Evolutionary conservation across 1,139 yeast genomes (phyloP).

Genomic region (Zygoascus hellenicus): DNA sequence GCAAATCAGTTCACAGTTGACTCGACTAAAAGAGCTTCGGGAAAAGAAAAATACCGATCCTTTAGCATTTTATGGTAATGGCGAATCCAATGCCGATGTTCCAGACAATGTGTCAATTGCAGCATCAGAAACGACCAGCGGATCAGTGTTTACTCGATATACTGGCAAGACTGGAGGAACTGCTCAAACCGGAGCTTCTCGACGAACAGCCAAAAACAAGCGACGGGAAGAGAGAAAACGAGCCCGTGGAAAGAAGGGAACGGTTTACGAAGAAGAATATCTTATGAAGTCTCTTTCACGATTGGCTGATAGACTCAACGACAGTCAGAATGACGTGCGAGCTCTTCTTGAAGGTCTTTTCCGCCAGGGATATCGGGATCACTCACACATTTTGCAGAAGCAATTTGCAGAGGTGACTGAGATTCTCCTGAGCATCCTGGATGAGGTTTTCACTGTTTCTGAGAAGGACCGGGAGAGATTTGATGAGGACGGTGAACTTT

Average conservation of each 20-base stretch:
- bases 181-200: conserved; percentile 92
- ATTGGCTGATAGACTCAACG: conserved; percentile 72
- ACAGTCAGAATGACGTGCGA: conserved; percentile 68
- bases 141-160: conserved; percentile 88
- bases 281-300: conserved; percentile 83
- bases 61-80: conserved; percentile 57
- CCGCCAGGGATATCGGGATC: conserved; percentile 66
- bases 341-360: conserved; percentile 69
- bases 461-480: conserved; percentile 83
- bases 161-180: conserved; percentile 96
- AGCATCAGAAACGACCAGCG: conserved; percentile 87
- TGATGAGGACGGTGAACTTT: conserved; percentile 83
- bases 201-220: conserved; percentile 83
- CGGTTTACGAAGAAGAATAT: conserved; percentile 95
- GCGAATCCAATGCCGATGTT: conserved; percentile 51
- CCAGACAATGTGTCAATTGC: conserved; percentile 95
- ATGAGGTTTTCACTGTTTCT: conserved; percentile 64
- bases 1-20: conserved; percentile 77
- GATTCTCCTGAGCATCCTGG: conserved; percentile 52
- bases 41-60: conserved; percentile 81
- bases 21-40: conserved; percentile 77
- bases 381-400: conserved; percentile 77
- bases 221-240: conserved; percentile 94
- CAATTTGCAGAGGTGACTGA: conserved; percentile 54
- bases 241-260: conserved; percentile 96